Base-by-base conservation (phyloP, 805 yeast species). In the Ogataea chonburiensis region DNA sequence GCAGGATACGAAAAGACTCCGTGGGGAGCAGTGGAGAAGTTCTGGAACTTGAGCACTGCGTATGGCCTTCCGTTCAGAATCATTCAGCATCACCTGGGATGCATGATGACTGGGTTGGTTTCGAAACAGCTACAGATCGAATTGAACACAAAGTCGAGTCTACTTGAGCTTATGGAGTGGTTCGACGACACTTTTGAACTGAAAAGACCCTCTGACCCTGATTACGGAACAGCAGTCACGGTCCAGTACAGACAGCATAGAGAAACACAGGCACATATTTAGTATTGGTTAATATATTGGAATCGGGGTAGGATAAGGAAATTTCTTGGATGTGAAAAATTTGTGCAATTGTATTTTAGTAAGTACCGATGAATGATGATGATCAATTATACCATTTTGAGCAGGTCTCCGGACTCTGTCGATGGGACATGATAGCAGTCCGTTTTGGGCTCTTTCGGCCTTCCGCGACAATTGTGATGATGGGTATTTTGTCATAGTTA, bases 41-140 rank as follows among this genome's bases (percentile, higher is more conserved):
- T 91, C 56, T 77, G 88, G 84, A 81, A 86, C 51, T 77, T 80
- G 46, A 75, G 85, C 7, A 73, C 86, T 11, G 76, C 80, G 14
- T 87, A 81, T 53, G 97, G 96, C 0, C 65, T 88, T 38, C 97
- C 95, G 2, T 91, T 77, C 56, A 77, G 89, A 54, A 67, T 91
- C 24, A 70, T 79, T 3, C 96, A 87, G 58, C 96, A 91, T 54
- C 98, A 91, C 61, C 58, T 93, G 36, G 75, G 84, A 8, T 85
- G 93, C 58, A 91, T 93, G 98, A 60, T 88, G 45, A 85, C 78
- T 25, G 69, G 70, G 42, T 67, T 63, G 34, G 38, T 81, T 7
- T 53, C 70, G 3, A 75, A 73, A 46, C 49, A 56, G 1, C 59
- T 73, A 28, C 66, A 77, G 29, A 75, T 75, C 47, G 79, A 73